Evolutionary conservation across 805 yeast genomes (phyloP).

Genomic region (Kazachstania viticola): DNA sequence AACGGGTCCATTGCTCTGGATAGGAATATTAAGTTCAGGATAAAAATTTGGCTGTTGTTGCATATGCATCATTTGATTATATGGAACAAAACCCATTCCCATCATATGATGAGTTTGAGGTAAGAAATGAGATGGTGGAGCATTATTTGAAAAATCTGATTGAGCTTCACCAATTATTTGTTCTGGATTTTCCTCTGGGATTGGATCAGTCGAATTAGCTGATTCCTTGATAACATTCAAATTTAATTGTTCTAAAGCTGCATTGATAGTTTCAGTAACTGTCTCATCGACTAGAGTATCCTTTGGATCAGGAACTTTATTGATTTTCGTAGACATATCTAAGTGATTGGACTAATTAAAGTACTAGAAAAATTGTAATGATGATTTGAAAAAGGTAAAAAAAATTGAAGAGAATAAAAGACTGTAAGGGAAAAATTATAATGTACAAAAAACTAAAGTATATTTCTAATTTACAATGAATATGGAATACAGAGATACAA

Average conservation of each 20-base stretch:
- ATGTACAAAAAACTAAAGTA: constrained; percentile 2
- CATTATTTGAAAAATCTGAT: constrained; percentile 1
- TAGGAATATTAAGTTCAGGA: constrained; percentile 13
- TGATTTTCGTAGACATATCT: constrained; percentile 7
- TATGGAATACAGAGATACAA: constrained; percentile 3
- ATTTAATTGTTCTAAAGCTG: constrained; percentile 25
- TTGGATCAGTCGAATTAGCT: neutral
- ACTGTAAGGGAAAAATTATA: neutral
- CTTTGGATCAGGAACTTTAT: constrained; percentile 2
- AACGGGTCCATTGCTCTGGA: constrained; percentile 4
- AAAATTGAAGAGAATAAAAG: constrained; percentile 1
- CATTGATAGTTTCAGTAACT: constrained; percentile 20
- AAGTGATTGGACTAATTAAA: too few relatives aligned
- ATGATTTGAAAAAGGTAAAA: neutral
- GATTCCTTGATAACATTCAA: constrained; percentile 16
- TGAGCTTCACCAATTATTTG: neutral
- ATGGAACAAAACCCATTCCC: constrained; percentile 24
- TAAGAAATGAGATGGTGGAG: constrained; percentile 1
- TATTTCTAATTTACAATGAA: constrained; percentile 4
- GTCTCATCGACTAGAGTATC: constrained; percentile 10
- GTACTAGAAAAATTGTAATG: neutral
- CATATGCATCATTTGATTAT: constrained; percentile 25
- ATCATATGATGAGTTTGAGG: constrained; percentile 21
- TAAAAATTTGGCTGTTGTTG: constrained; percentile 20
- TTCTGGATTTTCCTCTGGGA: neutral